A percentile compares a stretch with the other conserved stretches of the same genome.
These are phyloP conservation scores for Metarhizium sp. DNA, from an alignment of 2,329 filamentous ascomycete genomes.

Conservation along the genomic window DNA sequence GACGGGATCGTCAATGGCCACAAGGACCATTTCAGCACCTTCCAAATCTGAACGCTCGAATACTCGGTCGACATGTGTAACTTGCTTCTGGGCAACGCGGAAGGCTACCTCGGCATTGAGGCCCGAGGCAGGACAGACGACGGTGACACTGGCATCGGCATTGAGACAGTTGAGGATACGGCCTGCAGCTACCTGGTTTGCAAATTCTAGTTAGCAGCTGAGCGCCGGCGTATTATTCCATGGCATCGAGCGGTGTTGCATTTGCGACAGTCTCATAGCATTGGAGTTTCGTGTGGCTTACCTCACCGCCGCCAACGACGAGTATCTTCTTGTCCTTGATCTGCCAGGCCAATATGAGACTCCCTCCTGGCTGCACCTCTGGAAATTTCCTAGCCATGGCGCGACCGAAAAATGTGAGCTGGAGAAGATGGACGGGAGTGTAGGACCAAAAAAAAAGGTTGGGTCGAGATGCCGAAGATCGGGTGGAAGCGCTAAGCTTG, in stretches of 20 bases:
- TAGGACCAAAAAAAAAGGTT: not conserved
- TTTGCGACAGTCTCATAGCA: not conserved
- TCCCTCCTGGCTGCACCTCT: conserved; percentile 79
- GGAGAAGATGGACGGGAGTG: not conserved
- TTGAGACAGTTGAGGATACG: conserved; percentile 92
- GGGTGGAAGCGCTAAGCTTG: not conserved
- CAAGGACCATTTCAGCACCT: conserved; percentile 75
- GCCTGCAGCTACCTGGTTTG: conserved; percentile 75
- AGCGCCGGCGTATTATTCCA: conserved; percentile 7
- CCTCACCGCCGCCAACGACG: conserved; percentile 93
- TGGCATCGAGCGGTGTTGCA: not conserved
- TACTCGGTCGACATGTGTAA: conserved; percentile 70
- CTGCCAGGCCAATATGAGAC: conserved; percentile 93
- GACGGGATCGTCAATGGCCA: conserved; percentile 84
- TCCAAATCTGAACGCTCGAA: conserved; percentile 87
- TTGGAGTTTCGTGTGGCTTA: conserved; percentile 29
- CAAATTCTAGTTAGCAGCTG: conserved; percentile 8
- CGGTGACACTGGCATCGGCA: conserved; percentile 82
- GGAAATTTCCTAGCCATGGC: conserved; percentile 50
- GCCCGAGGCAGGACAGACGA: conserved; percentile 70
- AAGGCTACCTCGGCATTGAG: conserved; percentile 83
- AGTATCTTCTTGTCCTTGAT: conserved; percentile 79
- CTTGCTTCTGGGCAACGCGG: conserved; percentile 65
- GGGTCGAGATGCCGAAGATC: not conserved
- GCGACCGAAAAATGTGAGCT: conserved; percentile 12